Conservation (phyloP, 2,329 filamentous ascomycete species). For the Podosphaera fusca region DNA sequence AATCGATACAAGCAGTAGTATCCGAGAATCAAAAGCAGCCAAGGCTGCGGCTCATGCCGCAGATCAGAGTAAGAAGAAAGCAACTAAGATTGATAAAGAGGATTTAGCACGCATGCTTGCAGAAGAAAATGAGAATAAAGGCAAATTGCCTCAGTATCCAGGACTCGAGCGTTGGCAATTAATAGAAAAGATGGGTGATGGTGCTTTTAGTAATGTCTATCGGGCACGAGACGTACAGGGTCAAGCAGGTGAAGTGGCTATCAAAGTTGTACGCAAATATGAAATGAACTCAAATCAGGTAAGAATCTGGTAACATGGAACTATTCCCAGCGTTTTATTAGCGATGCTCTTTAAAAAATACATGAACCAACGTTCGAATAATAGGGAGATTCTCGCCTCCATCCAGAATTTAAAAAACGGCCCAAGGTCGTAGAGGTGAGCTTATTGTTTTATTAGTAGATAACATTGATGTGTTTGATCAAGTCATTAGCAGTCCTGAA, state of each 20-base stretch:
- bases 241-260: constrained; percentile 60
- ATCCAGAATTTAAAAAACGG: constrained; percentile 88
- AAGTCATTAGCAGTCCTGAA: background rate
- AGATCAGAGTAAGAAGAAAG: constrained; percentile 29
- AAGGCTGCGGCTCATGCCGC: constrained; percentile 40
- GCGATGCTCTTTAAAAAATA: constrained; percentile 3
- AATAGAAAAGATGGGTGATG: constrained; percentile 94
- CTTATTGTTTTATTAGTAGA: constrained; percentile 20
- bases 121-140: constrained; percentile 69
- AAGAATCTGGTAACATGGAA: constrained; percentile 23
- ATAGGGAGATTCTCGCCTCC: constrained; percentile 78
- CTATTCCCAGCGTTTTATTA: constrained; percentile 14
- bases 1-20: constrained; percentile 35
- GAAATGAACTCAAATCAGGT: constrained; percentile 99
- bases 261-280: constrained; percentile 96
- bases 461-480: background rate
- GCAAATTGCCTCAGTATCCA: constrained; percentile 68
- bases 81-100: constrained; percentile 30
- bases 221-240: constrained; percentile 56
- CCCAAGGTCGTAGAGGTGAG: constrained; percentile 95
- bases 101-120: constrained; percentile 71
- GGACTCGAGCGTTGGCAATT: constrained; percentile 70
- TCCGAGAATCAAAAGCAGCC: constrained; percentile 40
- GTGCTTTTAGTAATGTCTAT: constrained; percentile 97
- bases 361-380: constrained; percentile 30